These are phyloP conservation scores for Podaxis mareebaensis DNA, from an alignment of 768 basidiomycete genomes.

Conservation along the genomic window DNA sequence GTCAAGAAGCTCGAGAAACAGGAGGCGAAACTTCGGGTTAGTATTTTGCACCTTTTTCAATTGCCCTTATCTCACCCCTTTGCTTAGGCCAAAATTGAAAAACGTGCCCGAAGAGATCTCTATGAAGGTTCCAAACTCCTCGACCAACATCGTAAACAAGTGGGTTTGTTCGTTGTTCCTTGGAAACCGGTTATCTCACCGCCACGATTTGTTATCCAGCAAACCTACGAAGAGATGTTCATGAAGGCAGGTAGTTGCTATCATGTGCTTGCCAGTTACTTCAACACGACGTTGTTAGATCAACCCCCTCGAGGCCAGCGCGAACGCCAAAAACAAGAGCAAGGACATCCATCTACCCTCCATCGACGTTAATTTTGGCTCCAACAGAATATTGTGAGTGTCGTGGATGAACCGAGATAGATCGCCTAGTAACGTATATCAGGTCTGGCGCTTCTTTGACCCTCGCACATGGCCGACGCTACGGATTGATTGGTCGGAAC, in stretches of 20 bases:
- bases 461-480: constrained; percentile 85
- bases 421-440: constrained; percentile 13
- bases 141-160: constrained; percentile 90
- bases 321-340: constrained; percentile 86
- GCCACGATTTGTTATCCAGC: constrained; percentile 42
- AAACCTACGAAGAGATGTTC: constrained; percentile 98
- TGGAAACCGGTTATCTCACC: constrained; percentile 10
- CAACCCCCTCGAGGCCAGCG: constrained; percentile 86
- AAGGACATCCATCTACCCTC: constrained; percentile 95
- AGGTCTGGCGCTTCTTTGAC: constrained; percentile 87
- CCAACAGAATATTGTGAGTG: constrained; percentile 84
- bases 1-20: constrained; percentile 96
- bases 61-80: constrained; percentile 6
- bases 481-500: constrained; percentile 90
- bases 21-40: constrained; percentile 90
- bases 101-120: constrained; percentile 84
- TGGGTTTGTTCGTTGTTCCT: constrained; percentile 27
- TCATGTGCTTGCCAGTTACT: neutral
- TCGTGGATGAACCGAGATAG: neutral
- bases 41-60: constrained; percentile 10
- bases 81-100: constrained; percentile 90
- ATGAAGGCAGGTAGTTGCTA: constrained; percentile 71
- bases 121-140: constrained; percentile 97
- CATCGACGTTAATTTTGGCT: constrained; percentile 96
- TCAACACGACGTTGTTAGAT: constrained; percentile 45